Evolutionary conservation across 345 rosid genomes (phyloP), one percentile per base, ranked within the genome.

Genomic region (Mercurialis annua): DNA sequence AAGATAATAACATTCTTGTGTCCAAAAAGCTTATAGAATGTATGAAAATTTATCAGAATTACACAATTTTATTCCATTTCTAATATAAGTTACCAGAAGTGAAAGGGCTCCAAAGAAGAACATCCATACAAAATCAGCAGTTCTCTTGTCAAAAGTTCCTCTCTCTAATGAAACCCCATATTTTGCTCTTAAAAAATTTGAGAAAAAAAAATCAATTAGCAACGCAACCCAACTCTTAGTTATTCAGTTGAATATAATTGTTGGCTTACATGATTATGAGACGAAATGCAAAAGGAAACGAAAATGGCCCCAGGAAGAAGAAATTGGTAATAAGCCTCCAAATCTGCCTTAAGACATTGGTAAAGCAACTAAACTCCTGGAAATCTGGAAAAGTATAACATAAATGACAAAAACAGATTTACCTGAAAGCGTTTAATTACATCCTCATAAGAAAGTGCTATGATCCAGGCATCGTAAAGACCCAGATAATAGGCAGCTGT

Each of bases 41-140:
- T n/a, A n/a, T n/a, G n/a, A n/a, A n/a, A n/a, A n/a, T 0, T 2
- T 7, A 51, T 51, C 16, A 30, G 2, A 20, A 42, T 62, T 33
- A 62, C 44, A 3, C 6, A 12, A 17, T 62, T 23, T 62, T 44
- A 3, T 16, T 5, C 1, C 20, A 17, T 14, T 21, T n/a, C n/a
- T n/a, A 7, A 31, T 29, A 2, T 29, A 6, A 72, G 77, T 65
- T 62, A 87, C 92, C 75, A 85, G 71, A 53, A 87, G 86, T 56
- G 92, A 78, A 0, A 87, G 21, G n/a, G 89, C 89, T 54, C 89
- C 92, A 53, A 85, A 81, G 68, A 87, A 63, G 53, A 87, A 66
- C 92, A 87, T 87, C 89, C 92, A 87, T 29, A 85, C 74, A 71
- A 64, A 85, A 61, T 87, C 92, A 18, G 92, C 87, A 11, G 85